These are phyloP conservation scores for Cornus florida DNA, from an alignment of 148 eudicot genomes.

Conservation along the genomic window DNA sequence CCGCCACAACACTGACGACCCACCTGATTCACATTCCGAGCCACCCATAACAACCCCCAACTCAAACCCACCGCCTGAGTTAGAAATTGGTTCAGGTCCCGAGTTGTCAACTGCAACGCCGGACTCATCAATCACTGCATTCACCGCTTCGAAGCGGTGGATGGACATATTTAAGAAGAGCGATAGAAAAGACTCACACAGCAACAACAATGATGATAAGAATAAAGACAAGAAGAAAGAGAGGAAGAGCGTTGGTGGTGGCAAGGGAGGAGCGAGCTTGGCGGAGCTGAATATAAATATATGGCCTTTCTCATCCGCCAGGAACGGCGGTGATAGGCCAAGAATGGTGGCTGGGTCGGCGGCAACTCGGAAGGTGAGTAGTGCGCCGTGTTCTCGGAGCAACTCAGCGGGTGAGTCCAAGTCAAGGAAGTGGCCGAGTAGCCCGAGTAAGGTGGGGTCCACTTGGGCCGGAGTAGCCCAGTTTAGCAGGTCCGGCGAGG, in stretches of 20 bases:
- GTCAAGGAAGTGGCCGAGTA: slow-evolving; percentile 55
- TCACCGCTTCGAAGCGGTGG: slow-evolving; percentile 75
- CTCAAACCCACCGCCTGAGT: slow-evolving; percentile 3
- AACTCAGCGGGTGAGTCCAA: slow-evolving; percentile 88
- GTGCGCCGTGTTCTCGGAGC: slow-evolving; percentile 93
- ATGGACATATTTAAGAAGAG: slow-evolving; percentile 61
- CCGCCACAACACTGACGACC: slow-evolving; percentile 19
- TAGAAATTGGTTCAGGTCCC: slow-evolving; percentile 14
- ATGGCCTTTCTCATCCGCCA: slow-evolving; percentile 96
- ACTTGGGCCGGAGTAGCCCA: slow-evolving; percentile 82
- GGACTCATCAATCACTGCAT: slow-evolving; percentile 1
- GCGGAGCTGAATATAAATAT: slow-evolving; percentile 85
- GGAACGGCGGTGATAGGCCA: slow-evolving; percentile 61
- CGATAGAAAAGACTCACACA: slow-evolving; percentile 7
- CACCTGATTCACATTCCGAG: background rate
- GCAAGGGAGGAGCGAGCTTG: slow-evolving; percentile 14
- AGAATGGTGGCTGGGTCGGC: slow-evolving; percentile 22
- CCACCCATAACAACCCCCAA: background rate
- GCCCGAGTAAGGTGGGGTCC: slow-evolving; percentile 54
- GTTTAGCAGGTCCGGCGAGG: slow-evolving; percentile 69
- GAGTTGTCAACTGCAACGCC: slow-evolving; percentile 12
- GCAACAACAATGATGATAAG: background rate
- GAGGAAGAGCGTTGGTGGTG: slow-evolving; percentile 13
- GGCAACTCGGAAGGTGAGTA: slow-evolving; percentile 61
- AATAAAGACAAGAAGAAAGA: slow-evolving; percentile 34